These are phyloP conservation scores for Purpureocillium takamizusanense DNA, from an alignment of 2,329 filamentous ascomycete species.

Conservation along the genomic window DNA sequence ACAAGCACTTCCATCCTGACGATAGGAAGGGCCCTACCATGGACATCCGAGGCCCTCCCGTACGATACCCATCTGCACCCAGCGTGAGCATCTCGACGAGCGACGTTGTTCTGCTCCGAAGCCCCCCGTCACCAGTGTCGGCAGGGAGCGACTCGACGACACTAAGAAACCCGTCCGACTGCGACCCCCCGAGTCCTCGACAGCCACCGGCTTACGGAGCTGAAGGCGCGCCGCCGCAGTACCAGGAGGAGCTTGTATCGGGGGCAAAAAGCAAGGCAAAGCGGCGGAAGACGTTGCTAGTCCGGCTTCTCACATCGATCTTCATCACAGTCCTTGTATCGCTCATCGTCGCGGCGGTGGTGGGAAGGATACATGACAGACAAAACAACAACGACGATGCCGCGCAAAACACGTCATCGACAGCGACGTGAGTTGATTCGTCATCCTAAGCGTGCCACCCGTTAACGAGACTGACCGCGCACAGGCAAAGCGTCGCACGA, in stretches of 20 bases:
- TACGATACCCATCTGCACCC: too few relatives aligned
- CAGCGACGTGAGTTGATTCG: background rate
- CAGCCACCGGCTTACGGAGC: conserved; percentile 11
- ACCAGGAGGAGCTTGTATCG: conserved; percentile 5
- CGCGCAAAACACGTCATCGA: background rate
- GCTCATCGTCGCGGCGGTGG: conserved; percentile 14
- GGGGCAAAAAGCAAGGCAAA: conserved; percentile 6
- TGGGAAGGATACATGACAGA: conserved; percentile 11
- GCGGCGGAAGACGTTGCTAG: conserved; percentile 8
- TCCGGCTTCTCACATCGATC: conserved; percentile 12
- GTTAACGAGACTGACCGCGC: background rate
- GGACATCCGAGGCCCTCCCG: too few relatives aligned
- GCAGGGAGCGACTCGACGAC: background rate
- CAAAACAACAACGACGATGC: background rate
- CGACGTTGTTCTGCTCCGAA: too few relatives aligned
- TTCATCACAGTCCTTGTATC: conserved; percentile 14
- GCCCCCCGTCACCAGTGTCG: too few relatives aligned
- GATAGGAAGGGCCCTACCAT: too few relatives aligned
- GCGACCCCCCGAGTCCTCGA: conserved; percentile 5
- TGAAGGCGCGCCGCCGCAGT: conserved; percentile 10
- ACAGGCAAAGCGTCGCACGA: background rate
- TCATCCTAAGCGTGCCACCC: too few relatives aligned
- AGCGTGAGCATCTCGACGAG: too few relatives aligned
- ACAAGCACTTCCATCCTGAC: too few relatives aligned
- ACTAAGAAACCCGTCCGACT: conserved; percentile 7